phyloP scores from a whole-genome alignment of 768 basidiomycete genomes.

The Dentipellis sp. region DNA sequence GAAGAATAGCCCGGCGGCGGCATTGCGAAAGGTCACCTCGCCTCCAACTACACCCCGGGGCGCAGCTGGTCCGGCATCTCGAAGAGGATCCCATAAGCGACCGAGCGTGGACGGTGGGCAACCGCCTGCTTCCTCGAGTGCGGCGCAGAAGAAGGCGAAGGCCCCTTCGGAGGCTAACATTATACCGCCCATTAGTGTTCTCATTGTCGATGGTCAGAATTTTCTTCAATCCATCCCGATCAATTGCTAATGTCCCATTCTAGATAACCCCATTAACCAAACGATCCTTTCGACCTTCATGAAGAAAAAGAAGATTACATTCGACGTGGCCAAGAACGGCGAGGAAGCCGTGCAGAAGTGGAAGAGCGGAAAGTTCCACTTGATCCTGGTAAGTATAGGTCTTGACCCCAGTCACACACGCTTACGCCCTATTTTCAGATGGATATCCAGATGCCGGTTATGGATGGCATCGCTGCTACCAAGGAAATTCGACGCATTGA shows the following conservation, averaged over 20 bases:
- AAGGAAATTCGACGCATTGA: conserved; percentile 90
- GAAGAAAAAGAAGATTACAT: conserved; percentile 93
- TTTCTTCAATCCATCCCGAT: not conserved
- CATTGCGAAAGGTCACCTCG: not conserved
- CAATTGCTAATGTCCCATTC: conserved; percentile 29
- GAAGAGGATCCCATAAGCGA: conserved; percentile 16
- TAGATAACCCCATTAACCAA: conserved; percentile 98
- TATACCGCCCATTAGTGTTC: conserved; percentile 92
- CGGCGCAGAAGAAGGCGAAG: conserved; percentile 40
- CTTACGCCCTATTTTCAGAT: conserved; percentile 45
- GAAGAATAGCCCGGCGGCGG: not conserved
- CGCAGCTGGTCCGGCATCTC: not conserved
- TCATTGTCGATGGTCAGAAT: conserved; percentile 90
- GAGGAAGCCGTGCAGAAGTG: conserved; percentile 95
- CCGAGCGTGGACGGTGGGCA: conserved; percentile 14
- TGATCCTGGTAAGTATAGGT: conserved; percentile 69
- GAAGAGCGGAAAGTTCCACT: conserved; percentile 86
- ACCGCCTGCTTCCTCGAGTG: not conserved
- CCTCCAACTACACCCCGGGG: not conserved
- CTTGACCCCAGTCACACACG: not conserved
- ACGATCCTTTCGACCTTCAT: conserved; percentile 96
- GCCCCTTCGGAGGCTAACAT: conserved; percentile 51
- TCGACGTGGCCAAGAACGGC: conserved; percentile 90
- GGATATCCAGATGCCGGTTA: conserved; percentile 99
- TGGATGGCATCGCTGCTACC: conserved; percentile 97